These are phyloP conservation scores for Antrodiella citrinella DNA, from an alignment of 768 basidiomycete genomes.

Conservation along the genomic window DNA sequence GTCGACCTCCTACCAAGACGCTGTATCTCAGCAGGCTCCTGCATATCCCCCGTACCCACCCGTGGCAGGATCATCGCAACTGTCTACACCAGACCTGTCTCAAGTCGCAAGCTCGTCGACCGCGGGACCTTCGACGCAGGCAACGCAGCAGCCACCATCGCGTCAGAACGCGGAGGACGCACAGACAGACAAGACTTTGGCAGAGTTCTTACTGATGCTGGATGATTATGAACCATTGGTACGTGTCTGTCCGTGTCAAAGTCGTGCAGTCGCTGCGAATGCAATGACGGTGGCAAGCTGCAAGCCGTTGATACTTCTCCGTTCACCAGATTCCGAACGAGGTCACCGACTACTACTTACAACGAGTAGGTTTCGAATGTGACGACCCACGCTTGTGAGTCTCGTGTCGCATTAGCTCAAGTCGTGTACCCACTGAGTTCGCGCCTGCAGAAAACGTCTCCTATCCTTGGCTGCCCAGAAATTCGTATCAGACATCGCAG, in stretches of 20 bases:
- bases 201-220: slow-evolving; percentile 91
- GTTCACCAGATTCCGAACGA: slow-evolving; percentile 96
- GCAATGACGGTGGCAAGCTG: not conserved
- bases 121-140: slow-evolving; percentile 7
- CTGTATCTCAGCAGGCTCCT: slow-evolving; percentile 5
- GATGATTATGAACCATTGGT: slow-evolving; percentile 97
- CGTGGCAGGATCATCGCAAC: slow-evolving; percentile 4
- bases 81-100: slow-evolving; percentile 12
- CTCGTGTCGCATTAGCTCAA: no score
- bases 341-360: slow-evolving; percentile 95
- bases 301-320: no score
- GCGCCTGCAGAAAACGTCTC: slow-evolving; percentile 69
- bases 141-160: slow-evolving; percentile 28
- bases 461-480: slow-evolving; percentile 95
- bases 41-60: slow-evolving; percentile 9
- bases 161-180: slow-evolving; percentile 75
- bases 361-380: slow-evolving; percentile 92
- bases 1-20: slow-evolving; percentile 9
- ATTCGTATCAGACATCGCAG: slow-evolving; percentile 93
- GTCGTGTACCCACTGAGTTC: no score
- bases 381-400: slow-evolving; percentile 86
- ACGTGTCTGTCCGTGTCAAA: slow-evolving; percentile 18
- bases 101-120: slow-evolving; percentile 15
- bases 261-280: not conserved
- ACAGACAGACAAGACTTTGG: slow-evolving; percentile 81